Evolutionary conservation across 108 stramenopile species (phyloP), one percentile per base, ranked within the genome.

Genomic region (Skeletonema menzelii): DNA sequence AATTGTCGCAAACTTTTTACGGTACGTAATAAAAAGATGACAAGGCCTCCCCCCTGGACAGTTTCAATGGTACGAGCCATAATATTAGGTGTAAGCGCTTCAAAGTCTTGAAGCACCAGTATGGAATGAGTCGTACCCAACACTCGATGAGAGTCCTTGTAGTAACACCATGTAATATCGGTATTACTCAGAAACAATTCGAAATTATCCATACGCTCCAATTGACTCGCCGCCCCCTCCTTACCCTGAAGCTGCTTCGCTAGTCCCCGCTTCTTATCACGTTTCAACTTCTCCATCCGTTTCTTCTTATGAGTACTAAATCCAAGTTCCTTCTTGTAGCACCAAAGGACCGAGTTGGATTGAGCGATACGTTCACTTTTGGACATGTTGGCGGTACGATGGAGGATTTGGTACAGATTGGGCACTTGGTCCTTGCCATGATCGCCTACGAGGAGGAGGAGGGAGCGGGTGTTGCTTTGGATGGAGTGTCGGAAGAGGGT

Each of bases 241-340:
- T 56, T 61, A 10, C 63, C 69, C 20, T 65, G 32, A 12, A 63
- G 66, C 22, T 62, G 63, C 14, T 65, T 81, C 20, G 70, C 56
- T 28, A 94, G 47, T 57, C 95, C 99, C 7, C 96, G 72, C 59
- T 85, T 80, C 79, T 97, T 94, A 73, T 95, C 85, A 31, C 94
- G 80, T 77, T 99, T 98, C 8, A 99, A 76, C 71, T 98, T 96
- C 63, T 96, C 94, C 95, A 99, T 99, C 30, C 99, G 90, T 74
- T 94, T 95, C 65, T 91, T 89, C 24, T 78, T 59, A 60, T 97
- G 94, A 13, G 97, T 97, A 7, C 94, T 95, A 76, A 99, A 99
- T 1, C 99, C 99, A 27, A 99, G 85, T 76, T 99, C 98, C 62
- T 99, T 99, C 73, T 99, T 98, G 90, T 99, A 99, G 80, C 97